Base-by-base conservation (phyloP, 2,329 filamentous ascomycete species). In the Hypoxylon sp. region DNA sequence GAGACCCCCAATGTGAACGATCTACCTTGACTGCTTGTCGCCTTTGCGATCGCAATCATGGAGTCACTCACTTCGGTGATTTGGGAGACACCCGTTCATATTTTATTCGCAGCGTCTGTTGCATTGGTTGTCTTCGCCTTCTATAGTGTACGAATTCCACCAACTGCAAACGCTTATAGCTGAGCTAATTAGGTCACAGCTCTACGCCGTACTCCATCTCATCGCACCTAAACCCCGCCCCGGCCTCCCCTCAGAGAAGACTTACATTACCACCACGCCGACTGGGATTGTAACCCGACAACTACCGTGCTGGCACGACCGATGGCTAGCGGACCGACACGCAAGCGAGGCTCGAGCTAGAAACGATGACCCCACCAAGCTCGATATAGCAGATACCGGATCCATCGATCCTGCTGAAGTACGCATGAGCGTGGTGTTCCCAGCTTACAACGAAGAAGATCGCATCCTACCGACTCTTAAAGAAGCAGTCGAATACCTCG, bases 381-480 rank as follows among this genome's bases (percentile, higher is more conserved):
- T 80, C 3, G 78, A 77, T 68, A 77, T 78, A 46, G 75, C 78
- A 39, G 83, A 88, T 69, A 78, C 84, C 14, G 85, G 87, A 70
- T 79, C 82, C 46, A 91, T 96, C 58, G 91, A 94, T 69, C 85
- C 90, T 1, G 87, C 94, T 12, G 89, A 94, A 67, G 80, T 97
- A n/a, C 91, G 91, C 76, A 89, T 99, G 83, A 96, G 92, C 57
- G 89, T 98, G 6, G 93, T 99, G 0, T 90, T 99, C 45, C 96
- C 96, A 0, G 96, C 96, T 8, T 99, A 94, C 85, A 99, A 99
- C 72, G 96, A 99, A 76, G 91, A 95, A 77, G 85, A 91, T 63
- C 89, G 96, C 29, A 85, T 99, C 48, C 85, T 88, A 11, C 91
- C 90, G 9, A 97, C 97, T 81, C 84, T 99, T 11, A 90, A 96